phyloP scores from a whole-genome alignment of 2,329 filamentous ascomycete genomes.

The Hymenoscyphus fructigenus region DNA sequence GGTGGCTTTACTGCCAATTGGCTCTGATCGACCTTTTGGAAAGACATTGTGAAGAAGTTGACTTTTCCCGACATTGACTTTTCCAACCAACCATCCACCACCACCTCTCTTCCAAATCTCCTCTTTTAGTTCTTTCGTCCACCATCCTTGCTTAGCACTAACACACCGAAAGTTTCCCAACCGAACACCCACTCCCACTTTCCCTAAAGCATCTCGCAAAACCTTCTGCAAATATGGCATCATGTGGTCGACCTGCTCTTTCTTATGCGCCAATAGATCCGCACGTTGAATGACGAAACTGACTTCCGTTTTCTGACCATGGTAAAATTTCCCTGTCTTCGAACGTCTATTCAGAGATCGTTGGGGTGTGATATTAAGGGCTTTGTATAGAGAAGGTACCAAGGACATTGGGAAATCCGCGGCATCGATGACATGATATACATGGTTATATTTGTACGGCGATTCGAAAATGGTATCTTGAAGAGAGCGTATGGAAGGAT shows the following conservation, averaged over 20 bases:
- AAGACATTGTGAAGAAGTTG: conserved; percentile 85
- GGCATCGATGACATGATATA: conserved; percentile 93
- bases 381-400: conserved; percentile 69
- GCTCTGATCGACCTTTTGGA: conserved; percentile 62
- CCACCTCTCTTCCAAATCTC: conserved; percentile 82
- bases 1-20: not conserved
- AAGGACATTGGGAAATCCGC: conserved; percentile 97
- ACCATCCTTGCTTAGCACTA: conserved; percentile 84
- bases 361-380: conserved; percentile 70
- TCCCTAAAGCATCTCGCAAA: conserved; percentile 72
- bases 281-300: conserved; percentile 90
- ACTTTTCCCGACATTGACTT: conserved; percentile 96
- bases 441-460: conserved; percentile 85
- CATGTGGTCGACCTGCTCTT: conserved; percentile 78
- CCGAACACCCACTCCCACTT: conserved; percentile 66
- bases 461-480: conserved; percentile 84
- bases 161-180: conserved; percentile 85
- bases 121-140: conserved; percentile 83
- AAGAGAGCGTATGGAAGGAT: conserved; percentile 79
- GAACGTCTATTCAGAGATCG: conserved; percentile 80
- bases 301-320: conserved; percentile 70
- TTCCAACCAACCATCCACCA: conserved; percentile 95
- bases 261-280: conserved; percentile 80
- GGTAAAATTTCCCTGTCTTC: conserved; percentile 61
- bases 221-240: conserved; percentile 83